Conservation (phyloP, 2,329 filamentous ascomycete genomes). For the Fusarium nanum region DNA sequence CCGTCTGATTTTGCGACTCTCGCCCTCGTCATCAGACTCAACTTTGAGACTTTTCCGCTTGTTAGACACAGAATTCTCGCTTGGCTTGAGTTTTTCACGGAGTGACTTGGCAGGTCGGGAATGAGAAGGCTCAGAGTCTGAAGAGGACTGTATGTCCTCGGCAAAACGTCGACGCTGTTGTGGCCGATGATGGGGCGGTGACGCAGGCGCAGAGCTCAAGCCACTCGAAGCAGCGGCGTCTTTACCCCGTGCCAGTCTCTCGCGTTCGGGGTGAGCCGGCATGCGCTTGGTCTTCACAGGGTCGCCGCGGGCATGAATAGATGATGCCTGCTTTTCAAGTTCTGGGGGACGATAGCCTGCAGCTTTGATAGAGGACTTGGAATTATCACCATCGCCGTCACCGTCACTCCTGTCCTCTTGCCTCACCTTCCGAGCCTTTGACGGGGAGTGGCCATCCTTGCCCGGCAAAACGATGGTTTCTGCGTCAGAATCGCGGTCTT, state of each 20-base stretch:
- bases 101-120: slow-evolving; percentile 57
- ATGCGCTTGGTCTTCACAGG: slow-evolving; percentile 63
- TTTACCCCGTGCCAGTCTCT: slow-evolving; percentile 57
- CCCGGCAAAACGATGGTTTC: slow-evolving; percentile 77
- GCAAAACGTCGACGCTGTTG: slow-evolving; percentile 49
- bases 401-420: slow-evolving; percentile 72
- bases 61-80: slow-evolving; percentile 60
- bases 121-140: slow-evolving; percentile 65
- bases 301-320: slow-evolving; percentile 50
- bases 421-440: slow-evolving; percentile 72
- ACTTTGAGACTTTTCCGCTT: slow-evolving; percentile 66
- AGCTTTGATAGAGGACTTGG: slow-evolving; percentile 50
- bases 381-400: slow-evolving; percentile 52
- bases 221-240: slow-evolving; percentile 63
- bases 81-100: slow-evolving; percentile 61
- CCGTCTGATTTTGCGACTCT: slow-evolving; percentile 65
- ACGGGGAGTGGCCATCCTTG: slow-evolving; percentile 72
- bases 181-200: slow-evolving; percentile 57
- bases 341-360: slow-evolving; percentile 50
- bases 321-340: slow-evolving; percentile 50
- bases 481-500: slow-evolving; percentile 75
- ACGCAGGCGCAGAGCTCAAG: slow-evolving; percentile 69
- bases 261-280: slow-evolving; percentile 54
- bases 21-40: slow-evolving; percentile 69
- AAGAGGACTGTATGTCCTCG: slow-evolving; percentile 60